phyloP scores from a whole-genome alignment of 129 eudicot species.

The Silybum marianum region DNA sequence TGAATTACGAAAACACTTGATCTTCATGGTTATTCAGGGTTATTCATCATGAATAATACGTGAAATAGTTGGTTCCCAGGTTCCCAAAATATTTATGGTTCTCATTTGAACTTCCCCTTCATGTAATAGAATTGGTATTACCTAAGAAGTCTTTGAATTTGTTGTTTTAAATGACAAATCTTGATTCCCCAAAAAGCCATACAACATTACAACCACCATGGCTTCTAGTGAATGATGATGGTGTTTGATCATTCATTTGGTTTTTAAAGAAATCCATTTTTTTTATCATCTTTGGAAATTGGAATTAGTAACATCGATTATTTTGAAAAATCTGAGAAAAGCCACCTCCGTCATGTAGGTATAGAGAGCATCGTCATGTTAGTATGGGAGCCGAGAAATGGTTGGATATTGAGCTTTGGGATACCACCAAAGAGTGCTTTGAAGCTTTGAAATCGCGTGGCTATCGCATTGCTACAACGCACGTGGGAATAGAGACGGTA shows the following conservation, averaged over 20 bases:
- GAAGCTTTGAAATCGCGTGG: constrained; percentile 79
- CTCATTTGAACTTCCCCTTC: not conserved
- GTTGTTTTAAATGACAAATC: not conserved
- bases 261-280: not conserved
- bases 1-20: not conserved
- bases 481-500: constrained; percentile 80
- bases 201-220: not conserved
- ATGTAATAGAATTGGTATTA: not conserved
- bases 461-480: constrained; percentile 91
- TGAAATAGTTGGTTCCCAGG: not conserved
- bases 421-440: constrained; percentile 74
- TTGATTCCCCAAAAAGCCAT: not conserved
- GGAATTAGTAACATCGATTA: not conserved
- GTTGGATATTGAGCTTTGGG: constrained; percentile 96
- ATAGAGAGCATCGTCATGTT: constrained; percentile 85
- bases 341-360: constrained; percentile 40
- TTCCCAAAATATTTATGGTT: not conserved
- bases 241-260: not conserved
- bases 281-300: not conserved
- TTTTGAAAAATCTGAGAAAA: not conserved
- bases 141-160: not conserved
- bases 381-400: constrained; percentile 99
- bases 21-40: not conserved
- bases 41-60: not conserved
- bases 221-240: not conserved